These are phyloP conservation scores for Gossypium anomalum DNA, from an alignment of 345 rosid genomes.

Conservation along the genomic window DNA sequence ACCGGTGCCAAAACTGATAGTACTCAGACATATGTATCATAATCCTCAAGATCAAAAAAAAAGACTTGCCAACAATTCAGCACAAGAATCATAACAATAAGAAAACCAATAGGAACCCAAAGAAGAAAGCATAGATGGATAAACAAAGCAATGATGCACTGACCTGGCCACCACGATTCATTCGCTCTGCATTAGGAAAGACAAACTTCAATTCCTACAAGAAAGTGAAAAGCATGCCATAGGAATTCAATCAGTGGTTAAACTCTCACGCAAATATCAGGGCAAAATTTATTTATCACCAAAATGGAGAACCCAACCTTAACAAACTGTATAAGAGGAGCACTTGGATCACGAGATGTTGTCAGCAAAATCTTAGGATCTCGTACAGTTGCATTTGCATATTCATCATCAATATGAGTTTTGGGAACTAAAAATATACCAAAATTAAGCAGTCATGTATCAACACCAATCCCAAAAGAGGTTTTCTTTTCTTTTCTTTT, in stretches of 20 bases:
- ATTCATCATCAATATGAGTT: conserved; percentile 84
- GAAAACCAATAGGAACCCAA: not conserved
- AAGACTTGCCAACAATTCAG: not conserved
- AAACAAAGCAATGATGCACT: conserved; percentile 25
- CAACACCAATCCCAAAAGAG: not conserved
- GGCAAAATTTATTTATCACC: not conserved
- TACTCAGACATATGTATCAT: not conserved
- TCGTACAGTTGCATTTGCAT: conserved; percentile 59
- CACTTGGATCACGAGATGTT: conserved; percentile 85
- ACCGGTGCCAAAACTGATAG: not conserved
- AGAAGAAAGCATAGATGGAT: not conserved
- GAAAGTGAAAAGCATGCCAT: conserved; percentile 12
- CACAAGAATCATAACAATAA: not conserved
- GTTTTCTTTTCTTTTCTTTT: too few species aligned
- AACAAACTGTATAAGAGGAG: conserved; percentile 67
- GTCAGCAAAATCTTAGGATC: conserved; percentile 85
- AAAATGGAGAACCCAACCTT: conserved; percentile 40
- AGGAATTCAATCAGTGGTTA: not conserved
- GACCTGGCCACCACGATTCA: conserved; percentile 91
- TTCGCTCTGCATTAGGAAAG: conserved; percentile 70
- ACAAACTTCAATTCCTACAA: conserved; percentile 76
- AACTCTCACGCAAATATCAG: not conserved
- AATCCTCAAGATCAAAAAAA: not conserved
- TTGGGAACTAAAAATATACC: conserved; percentile 45
- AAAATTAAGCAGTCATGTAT: not conserved